Evolutionary conservation across 441 rosid species (phyloP).

Genomic region (Adansonia madagascariensis): DNA sequence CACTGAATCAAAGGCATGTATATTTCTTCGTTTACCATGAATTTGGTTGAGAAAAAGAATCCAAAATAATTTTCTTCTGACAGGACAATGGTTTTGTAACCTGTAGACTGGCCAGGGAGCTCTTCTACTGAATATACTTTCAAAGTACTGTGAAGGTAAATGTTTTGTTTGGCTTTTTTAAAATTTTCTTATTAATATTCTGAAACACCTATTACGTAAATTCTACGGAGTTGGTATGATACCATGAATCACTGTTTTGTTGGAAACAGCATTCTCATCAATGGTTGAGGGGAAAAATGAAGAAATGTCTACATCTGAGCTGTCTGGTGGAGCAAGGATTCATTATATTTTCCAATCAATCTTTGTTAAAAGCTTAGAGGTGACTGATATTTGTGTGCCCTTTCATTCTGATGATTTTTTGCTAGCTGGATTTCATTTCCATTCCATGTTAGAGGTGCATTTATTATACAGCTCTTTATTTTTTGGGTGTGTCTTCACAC

Average conservation of each 20-base stretch:
- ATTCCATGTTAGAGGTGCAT: not conserved
- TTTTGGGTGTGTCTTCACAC: not conserved
- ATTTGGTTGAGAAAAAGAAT: constrained; percentile 12
- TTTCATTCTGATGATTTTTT: not conserved
- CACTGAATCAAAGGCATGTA: constrained; percentile 79
- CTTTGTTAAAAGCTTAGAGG: constrained; percentile 88
- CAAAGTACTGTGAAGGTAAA: constrained; percentile 91
- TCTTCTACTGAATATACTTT: constrained; percentile 84
- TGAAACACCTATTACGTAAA: constrained; percentile 12
- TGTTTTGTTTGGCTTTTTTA: constrained; percentile 9
- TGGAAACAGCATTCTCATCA: constrained; percentile 75
- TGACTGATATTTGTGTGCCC: constrained; percentile 24
- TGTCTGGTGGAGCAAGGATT: constrained; percentile 91
- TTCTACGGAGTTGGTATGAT: constrained; percentile 20
- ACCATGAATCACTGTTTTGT: constrained; percentile 24
- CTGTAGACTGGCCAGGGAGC: constrained; percentile 97
- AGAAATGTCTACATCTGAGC: constrained; percentile 87
- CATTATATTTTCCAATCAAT: constrained; percentile 84
- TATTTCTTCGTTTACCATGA: constrained; percentile 3
- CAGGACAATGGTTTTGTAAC: constrained; percentile 25
- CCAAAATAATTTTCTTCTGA: not conserved
- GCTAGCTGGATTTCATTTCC: not conserved
- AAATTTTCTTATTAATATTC: not conserved
- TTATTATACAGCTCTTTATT: not conserved
- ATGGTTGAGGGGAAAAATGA: constrained; percentile 86